Percentiles rank a stretch among this genome's conserved stretches.
Conservation (phyloP, 176 grass and related monocot genomes). For the Zoysia pacifica region DNA sequence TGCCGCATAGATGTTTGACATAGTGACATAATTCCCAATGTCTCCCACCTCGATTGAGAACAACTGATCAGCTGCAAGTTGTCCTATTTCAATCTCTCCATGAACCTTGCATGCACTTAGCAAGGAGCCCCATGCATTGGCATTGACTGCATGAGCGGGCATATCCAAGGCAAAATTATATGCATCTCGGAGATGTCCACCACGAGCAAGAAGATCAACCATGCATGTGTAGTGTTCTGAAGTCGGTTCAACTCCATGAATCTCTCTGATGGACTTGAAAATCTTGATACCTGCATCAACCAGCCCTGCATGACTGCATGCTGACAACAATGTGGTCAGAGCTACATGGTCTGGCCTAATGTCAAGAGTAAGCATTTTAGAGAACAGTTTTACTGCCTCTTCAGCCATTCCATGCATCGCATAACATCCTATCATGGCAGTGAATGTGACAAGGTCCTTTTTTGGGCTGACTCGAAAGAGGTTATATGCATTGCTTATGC, state of each 20-base stretch:
- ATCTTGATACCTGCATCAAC: conserved; percentile 62
- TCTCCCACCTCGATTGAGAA: conserved; percentile 47
- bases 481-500: conserved; percentile 49
- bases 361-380: conserved; percentile 56
- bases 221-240: conserved; percentile 67
- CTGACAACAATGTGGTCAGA: conserved; percentile 68
- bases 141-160: conserved; percentile 53
- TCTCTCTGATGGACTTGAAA: conserved; percentile 58
- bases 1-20: conserved; percentile 81
- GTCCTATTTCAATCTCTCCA: conserved; percentile 50
- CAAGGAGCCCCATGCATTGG: conserved; percentile 57
- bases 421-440: conserved; percentile 71
- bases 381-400: conserved; percentile 56
- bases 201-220: conserved; percentile 68
- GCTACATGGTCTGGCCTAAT: conserved; percentile 72
- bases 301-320: conserved; percentile 70
- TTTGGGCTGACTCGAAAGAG: conserved; percentile 49
- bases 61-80: conserved; percentile 51
- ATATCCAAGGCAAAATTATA: conserved; percentile 56
- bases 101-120: conserved; percentile 66
- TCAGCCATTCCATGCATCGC: conserved; percentile 81
- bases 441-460: conserved; percentile 67
- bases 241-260: conserved; percentile 52
- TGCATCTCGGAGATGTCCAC: conserved; percentile 59
- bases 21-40: conserved; percentile 61